Base-by-base conservation (phyloP, 2,329 filamentous ascomycete genomes). In the Aspergillus ruber region DNA sequence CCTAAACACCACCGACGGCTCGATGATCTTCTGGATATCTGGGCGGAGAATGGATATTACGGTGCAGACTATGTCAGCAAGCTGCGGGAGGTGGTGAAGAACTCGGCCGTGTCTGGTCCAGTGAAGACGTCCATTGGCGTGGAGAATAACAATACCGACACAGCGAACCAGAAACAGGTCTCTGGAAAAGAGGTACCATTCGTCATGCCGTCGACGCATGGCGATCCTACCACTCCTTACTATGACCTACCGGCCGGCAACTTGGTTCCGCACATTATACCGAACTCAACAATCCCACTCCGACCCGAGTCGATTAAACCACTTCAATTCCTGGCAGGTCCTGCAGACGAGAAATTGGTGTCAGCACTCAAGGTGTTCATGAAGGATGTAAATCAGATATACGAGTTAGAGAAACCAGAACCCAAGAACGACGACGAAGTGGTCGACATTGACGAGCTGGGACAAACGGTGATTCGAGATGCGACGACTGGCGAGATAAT, bases 241-340 rank as follows among this genome's bases (percentile, higher is more conserved):
- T 86, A 90, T 68, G 88, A 95, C 54, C 73, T 94, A 1, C 89
- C 89, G 0, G 88, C 88, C 1, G 85, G 82, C 2, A 91, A 88
- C 55, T 84, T 90, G 74, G 78, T 95, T 42, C 86, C 86, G 4
- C 84, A 86, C 47, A 82, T 95, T 50, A 80, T 86, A 35, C 86
- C 85, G 4, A 85, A 91, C 60, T 89, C 86, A 0, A 82, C 81
- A 7, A 77, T 80, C 43, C 83, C 88, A 6, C 88, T 95, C 71
- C 82, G 84, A 39, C 79, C 86, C 0, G 74, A 81, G 6, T 77
- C 82, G 56, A 80, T 91, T 54, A 84, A 82, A 53, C 86, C 88
- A 3, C 72, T 93, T 29, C 82, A 85, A 47, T 80, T 94, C 46
- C 72, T 77, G 2, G 71, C 83, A 1, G 86, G 85, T 0, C 85